Evolutionary conservation across 108 stramenopile genomes (phyloP), one percentile per base, ranked within the genome.

Genomic region (Halocafeteria seosinensis): DNA sequence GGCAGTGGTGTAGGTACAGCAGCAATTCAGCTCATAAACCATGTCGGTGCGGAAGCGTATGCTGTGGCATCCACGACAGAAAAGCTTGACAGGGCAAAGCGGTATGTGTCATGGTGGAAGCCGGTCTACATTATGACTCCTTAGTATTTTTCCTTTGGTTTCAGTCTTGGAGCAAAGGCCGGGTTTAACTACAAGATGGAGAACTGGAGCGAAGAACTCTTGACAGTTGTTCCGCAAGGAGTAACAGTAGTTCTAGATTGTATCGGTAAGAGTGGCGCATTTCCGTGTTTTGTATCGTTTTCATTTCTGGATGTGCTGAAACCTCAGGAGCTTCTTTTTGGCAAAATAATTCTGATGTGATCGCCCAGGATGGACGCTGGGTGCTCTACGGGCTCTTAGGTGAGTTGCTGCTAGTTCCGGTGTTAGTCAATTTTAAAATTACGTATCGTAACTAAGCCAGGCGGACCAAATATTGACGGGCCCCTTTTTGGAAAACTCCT

Each of bases 301-400:
- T n/a, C n/a, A n/a, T n/a, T n/a, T n/a, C n/a, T n/a, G n/a, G n/a
- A n/a, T n/a, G n/a, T n/a, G n/a, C n/a, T n/a, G n/a, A n/a, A n/a
- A n/a, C n/a, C n/a, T n/a, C n/a, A n/a, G 57, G 57, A 30, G 57
- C 34, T 2, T 59, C 57, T 21, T 17, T 30, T n/a, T 26, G 2
- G 13, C 34, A 59, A 5, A 1, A 11, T 11, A 59, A 6, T n/a
- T 33, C 27, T 8, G 25, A 2, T 6, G 12, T 17, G 17, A 6
- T 59, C 13, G 12, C 12, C 1, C 13, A 17, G 12, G 57, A 59
- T 1, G 57, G 57, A 11, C 2, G 2, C 12, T 59, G 57, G 57
- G 57, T 59, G 57, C 27, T 59, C 21, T 59, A 59, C n/a, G 57
- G 57, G 13, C 57, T 59, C 13, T 12, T 59, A 17, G 57, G 53